Conservation (phyloP, 495 filamentous ascomycete genomes). For the Daldinia loculata region DNA sequence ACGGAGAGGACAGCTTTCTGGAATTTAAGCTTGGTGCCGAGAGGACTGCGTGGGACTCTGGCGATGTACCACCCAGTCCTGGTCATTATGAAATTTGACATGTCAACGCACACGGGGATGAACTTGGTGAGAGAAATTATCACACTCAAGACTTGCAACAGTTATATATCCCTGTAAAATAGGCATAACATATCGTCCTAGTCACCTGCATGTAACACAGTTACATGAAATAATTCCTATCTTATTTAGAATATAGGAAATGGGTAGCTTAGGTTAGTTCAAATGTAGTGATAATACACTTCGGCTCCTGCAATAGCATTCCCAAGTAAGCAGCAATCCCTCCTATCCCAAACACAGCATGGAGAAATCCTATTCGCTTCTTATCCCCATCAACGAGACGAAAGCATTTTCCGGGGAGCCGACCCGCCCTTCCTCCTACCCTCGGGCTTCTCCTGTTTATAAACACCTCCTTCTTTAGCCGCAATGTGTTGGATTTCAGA, state of each 20-base stretch:
- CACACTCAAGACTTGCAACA: not conserved
- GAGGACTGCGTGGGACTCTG: slow-evolving; percentile 62
- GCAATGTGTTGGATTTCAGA: slow-evolving; percentile 18
- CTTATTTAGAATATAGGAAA: too few species aligned
- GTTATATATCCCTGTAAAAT: not conserved
- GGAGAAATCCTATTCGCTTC: not conserved
- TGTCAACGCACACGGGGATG: not conserved
- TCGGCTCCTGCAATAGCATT: too few species aligned
- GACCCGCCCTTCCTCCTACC: slow-evolving; percentile 2
- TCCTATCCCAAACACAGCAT: too few species aligned
- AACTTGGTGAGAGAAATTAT: not conserved
- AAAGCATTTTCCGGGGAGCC: slow-evolving; percentile 19
- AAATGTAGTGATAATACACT: too few species aligned
- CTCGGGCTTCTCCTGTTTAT: not conserved
- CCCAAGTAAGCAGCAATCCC: too few species aligned
- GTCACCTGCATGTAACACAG: too few species aligned
- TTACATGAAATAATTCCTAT: too few species aligned
- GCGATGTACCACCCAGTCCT: slow-evolving; percentile 61
- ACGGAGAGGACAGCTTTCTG: slow-evolving; percentile 56
- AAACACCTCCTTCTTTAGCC: slow-evolving; percentile 12
- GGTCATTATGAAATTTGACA: slow-evolving; percentile 34
- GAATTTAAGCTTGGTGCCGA: slow-evolving; percentile 66
- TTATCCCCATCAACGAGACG: not conserved
- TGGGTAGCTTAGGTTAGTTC: too few species aligned
- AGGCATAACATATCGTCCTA: not conserved